Percentiles rank a stretch among this genome's conserved stretches.
phyloP scores from a whole-genome alignment of 2,329 filamentous ascomycete genomes.

The Claviceps maximensis region DNA sequence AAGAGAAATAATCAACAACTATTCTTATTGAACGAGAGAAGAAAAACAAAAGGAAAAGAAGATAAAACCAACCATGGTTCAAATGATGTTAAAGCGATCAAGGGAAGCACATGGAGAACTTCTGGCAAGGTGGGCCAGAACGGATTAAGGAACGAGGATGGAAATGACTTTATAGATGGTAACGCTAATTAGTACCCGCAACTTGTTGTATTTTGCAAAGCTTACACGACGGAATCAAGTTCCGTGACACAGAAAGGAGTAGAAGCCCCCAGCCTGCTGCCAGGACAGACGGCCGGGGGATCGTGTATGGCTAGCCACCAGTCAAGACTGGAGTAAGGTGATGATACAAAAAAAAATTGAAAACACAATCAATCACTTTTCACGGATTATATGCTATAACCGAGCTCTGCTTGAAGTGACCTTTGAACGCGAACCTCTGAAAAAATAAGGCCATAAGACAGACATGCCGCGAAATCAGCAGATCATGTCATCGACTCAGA shows the following conservation, averaged over 20 bases:
- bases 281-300: slow-evolving; percentile 1
- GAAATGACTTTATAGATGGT: slow-evolving; percentile 9
- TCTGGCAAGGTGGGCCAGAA: not conserved
- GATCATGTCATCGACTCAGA: no score
- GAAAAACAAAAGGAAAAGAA: not conserved
- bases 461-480: no score
- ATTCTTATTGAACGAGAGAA: not conserved
- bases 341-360: not conserved
- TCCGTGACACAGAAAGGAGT: not conserved
- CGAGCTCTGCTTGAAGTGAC: no score
- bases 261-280: slow-evolving; percentile 1
- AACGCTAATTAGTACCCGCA: slow-evolving; percentile 5
- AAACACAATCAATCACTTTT: not conserved
- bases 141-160: not conserved
- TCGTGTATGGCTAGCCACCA: slow-evolving; percentile 3
- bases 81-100: not conserved
- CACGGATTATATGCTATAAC: no score
- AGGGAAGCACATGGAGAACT: not conserved
- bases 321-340: not conserved
- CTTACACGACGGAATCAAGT: slow-evolving; percentile 17
- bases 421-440: no score
- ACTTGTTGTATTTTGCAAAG: slow-evolving; percentile 22
- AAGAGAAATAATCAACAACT: not conserved
- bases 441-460: no score
- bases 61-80: not conserved